Evolutionary conservation across 1,284 basidiomycete species (phyloP).

Genomic region (Rhodotorula glutinis): DNA sequence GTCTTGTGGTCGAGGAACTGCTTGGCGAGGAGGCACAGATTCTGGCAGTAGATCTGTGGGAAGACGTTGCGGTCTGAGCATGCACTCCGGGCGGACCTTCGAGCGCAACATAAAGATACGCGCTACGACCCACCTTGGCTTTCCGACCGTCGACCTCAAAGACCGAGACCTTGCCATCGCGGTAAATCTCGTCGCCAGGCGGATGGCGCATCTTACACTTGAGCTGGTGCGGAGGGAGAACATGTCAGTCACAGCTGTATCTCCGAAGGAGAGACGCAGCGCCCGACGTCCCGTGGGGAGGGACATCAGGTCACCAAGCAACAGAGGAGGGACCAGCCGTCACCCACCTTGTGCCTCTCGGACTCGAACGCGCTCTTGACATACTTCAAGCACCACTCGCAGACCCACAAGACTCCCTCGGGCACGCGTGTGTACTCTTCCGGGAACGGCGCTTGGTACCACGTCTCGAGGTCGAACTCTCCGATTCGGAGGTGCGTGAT

Average conservation of each 20-base stretch:
- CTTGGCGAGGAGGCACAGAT: constrained; percentile 96
- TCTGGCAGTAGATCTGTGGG: constrained; percentile 91
- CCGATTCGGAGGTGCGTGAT: constrained; percentile 13
- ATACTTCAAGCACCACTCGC: constrained; percentile 97
- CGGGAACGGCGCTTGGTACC: constrained; percentile 98
- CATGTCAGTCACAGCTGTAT: too few relatives aligned
- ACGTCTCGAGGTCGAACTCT: constrained; percentile 70
- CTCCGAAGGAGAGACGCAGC: too few relatives aligned
- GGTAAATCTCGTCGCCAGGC: constrained; percentile 97
- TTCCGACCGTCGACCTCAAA: constrained; percentile 98
- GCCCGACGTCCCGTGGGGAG: too few relatives aligned
- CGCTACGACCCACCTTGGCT: constrained; percentile 67
- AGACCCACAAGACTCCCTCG: constrained; percentile 91
- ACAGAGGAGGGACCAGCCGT: too few relatives aligned
- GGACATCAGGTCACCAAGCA: too few relatives aligned
- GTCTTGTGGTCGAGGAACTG: constrained; percentile 99
- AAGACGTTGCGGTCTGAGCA: too few relatives aligned
- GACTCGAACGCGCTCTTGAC: constrained; percentile 94
- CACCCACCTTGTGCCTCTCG: constrained; percentile 73
- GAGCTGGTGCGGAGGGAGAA: constrained; percentile 62
- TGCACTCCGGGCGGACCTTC: too few relatives aligned
- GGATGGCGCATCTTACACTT: constrained; percentile 95
- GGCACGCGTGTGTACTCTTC: constrained; percentile 94
- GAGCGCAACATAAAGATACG: background rate
- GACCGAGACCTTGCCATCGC: constrained; percentile 81